These are phyloP conservation scores for Mycena galopus DNA, from an alignment of 768 basidiomycete genomes.

Conservation along the genomic window DNA sequence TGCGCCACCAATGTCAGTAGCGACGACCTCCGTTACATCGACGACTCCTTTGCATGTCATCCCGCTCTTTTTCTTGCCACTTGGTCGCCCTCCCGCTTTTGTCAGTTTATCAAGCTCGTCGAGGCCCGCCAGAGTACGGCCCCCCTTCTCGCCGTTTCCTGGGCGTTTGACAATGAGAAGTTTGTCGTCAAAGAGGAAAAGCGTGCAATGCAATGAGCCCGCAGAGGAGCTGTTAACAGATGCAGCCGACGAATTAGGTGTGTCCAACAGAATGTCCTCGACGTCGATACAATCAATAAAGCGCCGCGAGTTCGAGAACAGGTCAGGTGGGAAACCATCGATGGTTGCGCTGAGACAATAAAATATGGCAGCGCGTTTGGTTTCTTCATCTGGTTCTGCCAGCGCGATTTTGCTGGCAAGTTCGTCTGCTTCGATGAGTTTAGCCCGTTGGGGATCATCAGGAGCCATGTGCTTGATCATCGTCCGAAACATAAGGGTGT, in stretches of 20 bases:
- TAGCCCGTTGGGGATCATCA: slow-evolving; percentile 81
- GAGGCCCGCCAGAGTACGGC: slow-evolving; percentile 77
- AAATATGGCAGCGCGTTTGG: slow-evolving; percentile 89
- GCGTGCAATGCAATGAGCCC: slow-evolving; percentile 80
- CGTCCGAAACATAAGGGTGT: slow-evolving; percentile 91
- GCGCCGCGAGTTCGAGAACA: slow-evolving; percentile 90
- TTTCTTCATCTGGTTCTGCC: slow-evolving; percentile 93
- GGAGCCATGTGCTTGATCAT: slow-evolving; percentile 93
- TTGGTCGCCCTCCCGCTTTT: slow-evolving; percentile 71
- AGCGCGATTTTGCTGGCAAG: slow-evolving; percentile 91
- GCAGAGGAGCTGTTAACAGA: slow-evolving; percentile 56
- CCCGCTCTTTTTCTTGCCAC: slow-evolving; percentile 80
- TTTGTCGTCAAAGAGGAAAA: slow-evolving; percentile 96
- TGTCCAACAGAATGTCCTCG: slow-evolving; percentile 78
- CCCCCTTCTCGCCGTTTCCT: slow-evolving; percentile 80
- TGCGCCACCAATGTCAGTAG: slow-evolving; percentile 86
- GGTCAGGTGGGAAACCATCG: slow-evolving; percentile 89
- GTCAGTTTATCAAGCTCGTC: slow-evolving; percentile 83
- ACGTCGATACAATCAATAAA: slow-evolving; percentile 96
- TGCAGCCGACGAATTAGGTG: slow-evolving; percentile 58
- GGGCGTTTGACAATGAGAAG: slow-evolving; percentile 92
- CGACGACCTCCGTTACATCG: slow-evolving; percentile 87
- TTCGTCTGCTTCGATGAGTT: slow-evolving; percentile 86
- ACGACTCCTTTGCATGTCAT: slow-evolving; percentile 89
- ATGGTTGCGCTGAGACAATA: slow-evolving; percentile 87